phyloP scores from a whole-genome alignment of 176 grass and related monocot species.

The Hsuehochloa calcarea region DNA sequence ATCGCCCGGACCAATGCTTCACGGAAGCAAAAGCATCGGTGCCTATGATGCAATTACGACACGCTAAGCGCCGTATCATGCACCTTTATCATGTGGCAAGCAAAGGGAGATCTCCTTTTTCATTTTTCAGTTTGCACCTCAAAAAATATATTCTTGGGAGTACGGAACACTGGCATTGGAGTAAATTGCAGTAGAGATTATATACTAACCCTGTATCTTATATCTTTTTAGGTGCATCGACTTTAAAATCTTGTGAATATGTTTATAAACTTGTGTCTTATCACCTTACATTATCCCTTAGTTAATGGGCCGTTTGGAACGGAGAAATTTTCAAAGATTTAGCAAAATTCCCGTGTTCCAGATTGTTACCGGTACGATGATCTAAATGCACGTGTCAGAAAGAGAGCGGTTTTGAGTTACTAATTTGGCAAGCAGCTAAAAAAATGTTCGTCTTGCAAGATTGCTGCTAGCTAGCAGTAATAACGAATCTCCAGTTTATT shows the following conservation, averaged over 20 bases:
- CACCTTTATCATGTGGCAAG: constrained; percentile 1
- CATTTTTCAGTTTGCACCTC: not conserved
- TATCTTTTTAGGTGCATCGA: not conserved
- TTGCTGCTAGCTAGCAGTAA: not conserved
- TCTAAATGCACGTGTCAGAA: not conserved
- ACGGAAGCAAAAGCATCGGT: not conserved
- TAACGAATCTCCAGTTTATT: not conserved
- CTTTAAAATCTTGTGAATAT: not conserved
- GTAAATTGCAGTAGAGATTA: not conserved
- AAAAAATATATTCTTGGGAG: not conserved
- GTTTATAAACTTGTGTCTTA: not conserved
- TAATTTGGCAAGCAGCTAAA: not conserved
- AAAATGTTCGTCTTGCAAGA: not conserved
- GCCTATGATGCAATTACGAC: not conserved
- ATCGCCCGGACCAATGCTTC: not conserved
- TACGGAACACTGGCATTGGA: not conserved
- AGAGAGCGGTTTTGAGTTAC: not conserved
- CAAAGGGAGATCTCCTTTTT: not conserved
- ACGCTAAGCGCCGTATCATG: constrained; percentile 23
- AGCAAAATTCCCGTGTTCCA: not conserved
- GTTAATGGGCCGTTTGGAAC: not conserved
- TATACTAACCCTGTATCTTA: not conserved
- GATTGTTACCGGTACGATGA: not conserved
- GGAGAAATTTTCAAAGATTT: not conserved
- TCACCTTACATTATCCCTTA: not conserved